Evolutionary conservation across 257 asterid genomes (phyloP).

Genomic region (Forsythia viridissima): DNA sequence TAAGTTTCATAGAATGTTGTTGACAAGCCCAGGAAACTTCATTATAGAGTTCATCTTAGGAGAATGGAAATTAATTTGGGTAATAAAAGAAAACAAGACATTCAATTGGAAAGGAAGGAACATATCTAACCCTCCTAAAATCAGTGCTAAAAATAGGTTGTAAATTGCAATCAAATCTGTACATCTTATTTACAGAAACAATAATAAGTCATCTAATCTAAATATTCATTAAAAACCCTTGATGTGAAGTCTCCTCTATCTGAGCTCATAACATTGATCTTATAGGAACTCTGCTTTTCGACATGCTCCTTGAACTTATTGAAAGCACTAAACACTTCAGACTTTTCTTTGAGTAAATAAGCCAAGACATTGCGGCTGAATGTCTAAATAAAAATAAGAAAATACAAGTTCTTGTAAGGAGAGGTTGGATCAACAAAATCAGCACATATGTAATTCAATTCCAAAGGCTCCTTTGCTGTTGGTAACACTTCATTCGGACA

Average conservation of each 20-base stretch:
- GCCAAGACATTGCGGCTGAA: neutral
- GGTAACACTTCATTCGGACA: neutral
- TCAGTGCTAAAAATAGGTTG: neutral
- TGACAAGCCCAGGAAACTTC: neutral
- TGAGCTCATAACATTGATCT: neutral
- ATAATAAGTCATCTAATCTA: neutral
- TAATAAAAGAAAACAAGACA: neutral
- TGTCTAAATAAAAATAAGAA: neutral
- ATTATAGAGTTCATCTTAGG: neutral
- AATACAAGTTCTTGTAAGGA: neutral
- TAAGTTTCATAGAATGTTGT: neutral
- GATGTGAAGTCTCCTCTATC: neutral
- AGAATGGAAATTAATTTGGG: neutral
- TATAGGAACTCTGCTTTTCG: neutral
- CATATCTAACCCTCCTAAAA: neutral
- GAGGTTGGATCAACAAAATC: neutral
- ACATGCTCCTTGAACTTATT: neutral
- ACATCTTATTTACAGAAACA: neutral
- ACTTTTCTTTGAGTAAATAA: neutral
- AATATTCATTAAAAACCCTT: neutral
- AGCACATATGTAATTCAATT: too few relatives aligned
- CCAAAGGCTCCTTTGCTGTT: neutral
- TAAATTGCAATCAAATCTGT: neutral
- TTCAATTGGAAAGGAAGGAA: neutral
- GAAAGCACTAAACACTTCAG: neutral